These are phyloP conservation scores for Melampsora medusae DNA, from an alignment of 1,284 basidiomycete genomes.

Conservation along the genomic window DNA sequence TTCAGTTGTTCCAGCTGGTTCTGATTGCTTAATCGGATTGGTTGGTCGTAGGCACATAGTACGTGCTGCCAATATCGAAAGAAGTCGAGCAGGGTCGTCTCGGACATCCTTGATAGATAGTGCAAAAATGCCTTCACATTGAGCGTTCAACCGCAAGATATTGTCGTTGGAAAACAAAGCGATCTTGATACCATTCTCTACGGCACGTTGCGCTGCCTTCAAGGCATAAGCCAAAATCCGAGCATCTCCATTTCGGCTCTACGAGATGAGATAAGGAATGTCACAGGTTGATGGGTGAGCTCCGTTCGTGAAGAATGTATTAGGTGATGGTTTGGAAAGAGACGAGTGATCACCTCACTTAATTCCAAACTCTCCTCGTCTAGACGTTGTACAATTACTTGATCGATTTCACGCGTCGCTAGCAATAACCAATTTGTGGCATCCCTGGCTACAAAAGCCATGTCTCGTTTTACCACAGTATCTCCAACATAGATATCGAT, in stretches of 20 bases:
- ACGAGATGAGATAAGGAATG: not conserved
- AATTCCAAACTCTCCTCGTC: too few species aligned
- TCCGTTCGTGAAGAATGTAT: too few species aligned
- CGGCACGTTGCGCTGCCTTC: too few species aligned
- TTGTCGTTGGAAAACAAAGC: constrained; percentile 34
- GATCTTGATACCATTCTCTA: not conserved
- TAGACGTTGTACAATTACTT: not conserved
- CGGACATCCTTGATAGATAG: constrained; percentile 13
- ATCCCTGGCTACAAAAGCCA: constrained; percentile 19
- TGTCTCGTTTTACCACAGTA: not conserved
- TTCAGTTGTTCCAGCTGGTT: too few species aligned
- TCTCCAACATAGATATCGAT: constrained; percentile 21
- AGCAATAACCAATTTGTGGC: constrained; percentile 24
- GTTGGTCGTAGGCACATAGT: too few species aligned
- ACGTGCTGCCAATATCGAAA: too few species aligned
- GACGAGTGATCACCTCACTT: too few species aligned
- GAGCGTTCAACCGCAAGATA: constrained; percentile 20
- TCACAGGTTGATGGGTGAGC: too few species aligned
- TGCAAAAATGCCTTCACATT: constrained; percentile 26
- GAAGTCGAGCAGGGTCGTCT: constrained; percentile 10
- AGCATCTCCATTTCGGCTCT: constrained; percentile 14
- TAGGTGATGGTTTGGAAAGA: too few species aligned
- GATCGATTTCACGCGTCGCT: not conserved
- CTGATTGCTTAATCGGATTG: too few species aligned
- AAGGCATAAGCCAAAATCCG: constrained; percentile 21